Evolutionary conservation across 768 basidiomycete species (phyloP), one percentile per base, ranked within the genome.

Genomic region (Kwoniella europaea): DNA sequence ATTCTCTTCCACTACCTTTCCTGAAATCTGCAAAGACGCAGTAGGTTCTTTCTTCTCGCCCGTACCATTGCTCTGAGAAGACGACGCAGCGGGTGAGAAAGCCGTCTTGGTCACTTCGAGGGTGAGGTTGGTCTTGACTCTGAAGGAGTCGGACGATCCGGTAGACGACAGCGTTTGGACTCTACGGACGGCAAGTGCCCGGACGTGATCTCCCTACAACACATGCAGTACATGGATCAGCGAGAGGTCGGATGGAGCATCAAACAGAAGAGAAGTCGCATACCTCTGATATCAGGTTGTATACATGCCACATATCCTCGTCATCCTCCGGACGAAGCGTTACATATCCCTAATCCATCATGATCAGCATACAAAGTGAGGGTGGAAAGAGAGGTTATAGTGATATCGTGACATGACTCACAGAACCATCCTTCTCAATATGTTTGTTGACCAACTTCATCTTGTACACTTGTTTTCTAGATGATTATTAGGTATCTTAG

Each of bases 301-400:
- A 99, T 35, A 98, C 87, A 87, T 99, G 97, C 95, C 96, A 99
- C 91, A 99, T 97, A 83, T 99, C 97, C 85, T 99, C 97, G 78
- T 98, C 94, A 76, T 98, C 95, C 83, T 99, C 94, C 4, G 96
- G 95, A 59, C 93, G 89, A 56, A 98, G 86, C n/a, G 90, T 93
- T 72, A 97, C 92, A 88, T 94, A 89, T 18, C 96, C 96, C 93
- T 95, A 35, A 6, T 7, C 4, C 6, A 35, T 35, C 5, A 7
- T 35, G 5, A 35, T 35, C 35, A 35, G 35, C 35, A 6, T 9
- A 35, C 35, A 35, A 0, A 6, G 1, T 35, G 35, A 6, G 7
- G 35, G 35, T 35, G 35, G 35, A 35, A 35, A 35, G 35, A 35
- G 35, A 35, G 35, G 35, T 35, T 35, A 35, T 35, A 35, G 35